Conservation (phyloP, 768 basidiomycete genomes). For the Leccinum uliginosum region DNA sequence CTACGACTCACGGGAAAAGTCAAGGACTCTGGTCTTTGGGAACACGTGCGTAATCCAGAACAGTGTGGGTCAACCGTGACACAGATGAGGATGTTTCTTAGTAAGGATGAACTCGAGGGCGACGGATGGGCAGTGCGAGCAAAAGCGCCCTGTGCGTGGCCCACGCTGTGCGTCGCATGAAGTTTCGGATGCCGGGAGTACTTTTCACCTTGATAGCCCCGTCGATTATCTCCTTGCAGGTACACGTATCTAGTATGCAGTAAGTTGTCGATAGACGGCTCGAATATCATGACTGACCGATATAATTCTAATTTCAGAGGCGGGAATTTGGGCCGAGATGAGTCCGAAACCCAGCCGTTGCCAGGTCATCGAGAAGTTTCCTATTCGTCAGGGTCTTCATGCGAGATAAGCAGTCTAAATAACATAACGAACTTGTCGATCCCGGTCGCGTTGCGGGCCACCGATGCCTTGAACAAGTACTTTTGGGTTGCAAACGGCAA, state of each 20-base stretch:
- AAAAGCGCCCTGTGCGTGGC: conserved; percentile 33
- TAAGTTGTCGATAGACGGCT: not conserved
- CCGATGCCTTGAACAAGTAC: conserved; percentile 5
- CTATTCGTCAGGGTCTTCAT: conserved; percentile 17
- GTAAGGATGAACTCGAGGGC: conserved; percentile 16
- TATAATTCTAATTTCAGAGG: conserved; percentile 31
- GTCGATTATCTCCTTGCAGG: conserved; percentile 41
- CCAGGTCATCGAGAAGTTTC: conserved; percentile 36
- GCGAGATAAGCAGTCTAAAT: not conserved
- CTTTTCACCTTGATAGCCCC: conserved; percentile 50
- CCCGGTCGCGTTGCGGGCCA: conserved; percentile 9
- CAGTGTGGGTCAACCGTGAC: conserved; percentile 21
- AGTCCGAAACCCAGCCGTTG: conserved; percentile 34
- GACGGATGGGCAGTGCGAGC: conserved; percentile 29
- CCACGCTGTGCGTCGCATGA: conserved; percentile 17
- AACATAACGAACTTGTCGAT: conserved; percentile 19
- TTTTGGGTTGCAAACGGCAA: conserved; percentile 21
- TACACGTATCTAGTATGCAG: conserved; percentile 30
- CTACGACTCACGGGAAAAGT: conserved; percentile 33
- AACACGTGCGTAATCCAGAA: conserved; percentile 40
- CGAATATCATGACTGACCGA: conserved; percentile 27
- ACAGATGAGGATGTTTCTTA: conserved; percentile 9
- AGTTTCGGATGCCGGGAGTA: conserved; percentile 25
- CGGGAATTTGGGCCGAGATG: conserved; percentile 35
- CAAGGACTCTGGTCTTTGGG: conserved; percentile 39